phyloP scores from a whole-genome alignment of 768 basidiomycete genomes.

The Russula foetens region DNA sequence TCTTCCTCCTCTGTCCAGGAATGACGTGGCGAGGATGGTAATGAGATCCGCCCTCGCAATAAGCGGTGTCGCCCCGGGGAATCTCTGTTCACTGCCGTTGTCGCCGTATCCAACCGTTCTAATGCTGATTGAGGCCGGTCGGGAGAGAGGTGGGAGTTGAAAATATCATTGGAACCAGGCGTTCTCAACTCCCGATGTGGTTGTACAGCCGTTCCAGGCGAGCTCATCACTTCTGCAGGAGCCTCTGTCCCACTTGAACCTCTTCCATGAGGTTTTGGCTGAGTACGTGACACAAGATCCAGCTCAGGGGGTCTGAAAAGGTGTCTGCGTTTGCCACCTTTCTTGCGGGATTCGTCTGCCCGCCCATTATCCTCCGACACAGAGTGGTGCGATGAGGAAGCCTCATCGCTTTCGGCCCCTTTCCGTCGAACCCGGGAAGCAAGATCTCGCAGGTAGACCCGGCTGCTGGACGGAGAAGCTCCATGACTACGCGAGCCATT shows the following conservation, averaged over 20 bases:
- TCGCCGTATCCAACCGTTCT: neutral
- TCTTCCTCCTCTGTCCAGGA: slow-evolving; percentile 25
- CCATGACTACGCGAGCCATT: slow-evolving; percentile 30
- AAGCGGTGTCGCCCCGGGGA: neutral
- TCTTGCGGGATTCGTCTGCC: slow-evolving; percentile 2
- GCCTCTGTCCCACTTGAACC: neutral
- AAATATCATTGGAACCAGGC: neutral
- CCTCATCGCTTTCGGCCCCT: slow-evolving; percentile 39
- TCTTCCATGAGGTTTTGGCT: neutral
- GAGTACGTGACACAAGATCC: slow-evolving; percentile 11
- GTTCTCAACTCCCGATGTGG: neutral
- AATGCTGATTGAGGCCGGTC: neutral
- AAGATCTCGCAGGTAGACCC: slow-evolving; percentile 32
- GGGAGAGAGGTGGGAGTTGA: neutral
- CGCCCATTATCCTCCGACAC: slow-evolving; percentile 18
- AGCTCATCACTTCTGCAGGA: neutral
- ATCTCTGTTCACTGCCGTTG: neutral
- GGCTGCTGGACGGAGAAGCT: slow-evolving; percentile 39
- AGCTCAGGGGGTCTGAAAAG: slow-evolving; percentile 13
- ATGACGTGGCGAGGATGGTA: slow-evolving; percentile 25
- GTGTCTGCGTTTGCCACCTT: slow-evolving; percentile 1
- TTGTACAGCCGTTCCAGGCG: neutral
- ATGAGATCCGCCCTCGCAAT: slow-evolving; percentile 28
- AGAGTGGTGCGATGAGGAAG: slow-evolving; percentile 32
- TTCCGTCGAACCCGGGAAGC: slow-evolving; percentile 27